Percentiles rank a stretch among this genome's conserved stretches.
These are phyloP conservation scores for Hanseniaspora singularis DNA, from an alignment of 805 yeast species.

Conservation along the genomic window DNA sequence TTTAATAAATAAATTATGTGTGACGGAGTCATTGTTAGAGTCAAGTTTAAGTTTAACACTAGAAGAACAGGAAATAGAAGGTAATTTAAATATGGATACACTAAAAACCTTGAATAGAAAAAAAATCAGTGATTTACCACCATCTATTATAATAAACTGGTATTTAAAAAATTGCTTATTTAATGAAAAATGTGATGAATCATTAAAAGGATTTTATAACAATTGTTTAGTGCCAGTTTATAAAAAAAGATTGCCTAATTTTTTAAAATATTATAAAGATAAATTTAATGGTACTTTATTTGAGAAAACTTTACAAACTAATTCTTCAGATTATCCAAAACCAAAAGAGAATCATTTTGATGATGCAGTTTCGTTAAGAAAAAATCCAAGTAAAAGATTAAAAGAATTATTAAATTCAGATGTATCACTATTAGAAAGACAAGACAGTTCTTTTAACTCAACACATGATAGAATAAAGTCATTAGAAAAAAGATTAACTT, in stretches of 20 bases:
- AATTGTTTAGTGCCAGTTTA: slow-evolving; percentile 45
- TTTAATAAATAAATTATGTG: slow-evolving; percentile 40
- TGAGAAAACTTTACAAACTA: slow-evolving; percentile 20
- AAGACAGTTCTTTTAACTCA: slow-evolving; percentile 1
- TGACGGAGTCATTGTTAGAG: slow-evolving; percentile 37
- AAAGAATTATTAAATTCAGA: slow-evolving; percentile 6
- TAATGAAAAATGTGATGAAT: slow-evolving; percentile 29
- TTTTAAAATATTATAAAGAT: slow-evolving; percentile 36
- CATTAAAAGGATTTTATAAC: slow-evolving; percentile 38
- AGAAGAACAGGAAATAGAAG: neutral
- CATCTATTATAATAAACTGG: slow-evolving; percentile 6
- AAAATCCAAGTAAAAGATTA: slow-evolving; percentile 16
- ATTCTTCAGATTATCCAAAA: no score
- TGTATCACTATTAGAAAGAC: slow-evolving; percentile 6
- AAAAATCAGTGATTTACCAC: neutral
- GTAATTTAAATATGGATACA: slow-evolving; percentile 26
- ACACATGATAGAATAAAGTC: slow-evolving; percentile 11
- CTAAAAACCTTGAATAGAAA: slow-evolving; percentile 11
- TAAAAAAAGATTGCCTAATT: slow-evolving; percentile 37
- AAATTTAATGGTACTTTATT: slow-evolving; percentile 40
- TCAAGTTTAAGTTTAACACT: neutral
- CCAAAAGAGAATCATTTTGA: neutral
- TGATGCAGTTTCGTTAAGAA: slow-evolving; percentile 2
- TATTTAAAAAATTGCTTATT: slow-evolving; percentile 21
- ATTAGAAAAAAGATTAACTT: slow-evolving; percentile 13